These are phyloP conservation scores for Penicillium sp. DNA, from an alignment of 2,329 filamentous ascomycete genomes.

Conservation along the genomic window DNA sequence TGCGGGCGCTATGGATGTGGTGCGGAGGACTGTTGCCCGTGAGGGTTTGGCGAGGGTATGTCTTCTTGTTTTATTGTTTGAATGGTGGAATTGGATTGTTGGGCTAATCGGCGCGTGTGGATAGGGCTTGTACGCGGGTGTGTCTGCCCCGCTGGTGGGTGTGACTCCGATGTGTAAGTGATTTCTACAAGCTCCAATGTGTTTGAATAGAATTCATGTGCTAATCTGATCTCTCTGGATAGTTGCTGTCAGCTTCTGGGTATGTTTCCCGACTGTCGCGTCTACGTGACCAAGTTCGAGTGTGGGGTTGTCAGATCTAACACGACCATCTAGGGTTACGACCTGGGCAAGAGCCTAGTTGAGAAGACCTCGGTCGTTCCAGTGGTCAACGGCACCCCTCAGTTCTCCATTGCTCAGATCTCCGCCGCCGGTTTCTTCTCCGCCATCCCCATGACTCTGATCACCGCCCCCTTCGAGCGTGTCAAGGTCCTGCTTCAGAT, in stretches of 20 bases:
- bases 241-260: conserved; percentile 73
- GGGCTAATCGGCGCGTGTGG: conserved; percentile 8
- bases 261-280: conserved; percentile 37
- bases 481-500: conserved; percentile 99
- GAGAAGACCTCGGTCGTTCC: conserved; percentile 67
- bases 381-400: conserved; percentile 64
- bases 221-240: conserved; percentile 13
- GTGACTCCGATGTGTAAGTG: conserved; percentile 98
- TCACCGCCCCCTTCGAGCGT: conserved; percentile 98
- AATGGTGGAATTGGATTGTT: background rate
- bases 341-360: conserved; percentile 90
- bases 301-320: conserved; percentile 24
- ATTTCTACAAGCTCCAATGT: conserved; percentile 13
- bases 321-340: conserved; percentile 79
- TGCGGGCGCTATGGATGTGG: conserved; percentile 86
- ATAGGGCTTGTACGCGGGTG: conserved; percentile 91
- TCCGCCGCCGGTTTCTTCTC: conserved; percentile 96
- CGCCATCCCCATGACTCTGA: conserved; percentile 94
- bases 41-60: conserved; percentile 73
- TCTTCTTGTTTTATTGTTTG: background rate
- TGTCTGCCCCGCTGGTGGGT: conserved; percentile 90
- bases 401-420: conserved; percentile 83
- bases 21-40: conserved; percentile 82
- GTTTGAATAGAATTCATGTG: background rate
- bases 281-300: background rate